These are phyloP conservation scores for Scleroderma bovista DNA, from an alignment of 768 basidiomycete species.

Conservation along the genomic window DNA sequence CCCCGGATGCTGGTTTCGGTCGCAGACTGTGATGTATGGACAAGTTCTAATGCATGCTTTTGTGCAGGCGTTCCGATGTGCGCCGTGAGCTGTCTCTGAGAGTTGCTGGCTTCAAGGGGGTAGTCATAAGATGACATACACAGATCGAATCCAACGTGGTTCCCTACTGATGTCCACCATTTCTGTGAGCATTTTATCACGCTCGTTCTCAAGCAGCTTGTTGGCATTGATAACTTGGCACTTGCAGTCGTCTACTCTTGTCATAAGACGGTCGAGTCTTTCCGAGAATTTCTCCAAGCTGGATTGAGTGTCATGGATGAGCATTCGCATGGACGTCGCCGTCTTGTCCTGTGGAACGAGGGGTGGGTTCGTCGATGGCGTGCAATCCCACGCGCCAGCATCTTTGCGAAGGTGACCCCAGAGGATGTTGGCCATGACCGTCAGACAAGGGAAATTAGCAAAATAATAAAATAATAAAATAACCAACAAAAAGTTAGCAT, in stretches of 20 bases:
- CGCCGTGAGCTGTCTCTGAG: conserved; percentile 55
- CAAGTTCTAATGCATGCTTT: conserved; percentile 30
- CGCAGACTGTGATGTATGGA: conserved; percentile 38
- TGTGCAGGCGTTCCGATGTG: conserved; percentile 56
- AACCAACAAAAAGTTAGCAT: conserved; percentile 26
- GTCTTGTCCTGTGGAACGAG: conserved; percentile 55
- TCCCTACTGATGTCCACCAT: conserved; percentile 26
- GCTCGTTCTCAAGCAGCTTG: conserved; percentile 53
- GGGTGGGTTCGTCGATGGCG: conserved; percentile 26
- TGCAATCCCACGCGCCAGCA: conserved; percentile 18
- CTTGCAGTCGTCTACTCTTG: conserved; percentile 46
- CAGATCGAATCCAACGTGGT: neutral
- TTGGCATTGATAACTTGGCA: conserved; percentile 49
- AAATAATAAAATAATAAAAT: too few relatives aligned
- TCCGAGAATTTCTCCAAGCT: conserved; percentile 63
- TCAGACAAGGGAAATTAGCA: too few relatives aligned
- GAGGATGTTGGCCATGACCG: conserved; percentile 17
- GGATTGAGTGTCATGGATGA: conserved; percentile 69
- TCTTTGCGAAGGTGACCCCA: conserved; percentile 50
- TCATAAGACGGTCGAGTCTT: conserved; percentile 47
- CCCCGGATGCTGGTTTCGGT: conserved; percentile 35
- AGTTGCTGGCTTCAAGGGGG: conserved; percentile 47
- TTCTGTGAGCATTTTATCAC: conserved; percentile 50
- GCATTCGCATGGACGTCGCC: conserved; percentile 63
- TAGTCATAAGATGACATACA: conserved; percentile 11